Conservation (phyloP, 169 alveolate species). For the Plasmodium vivax region DNA sequence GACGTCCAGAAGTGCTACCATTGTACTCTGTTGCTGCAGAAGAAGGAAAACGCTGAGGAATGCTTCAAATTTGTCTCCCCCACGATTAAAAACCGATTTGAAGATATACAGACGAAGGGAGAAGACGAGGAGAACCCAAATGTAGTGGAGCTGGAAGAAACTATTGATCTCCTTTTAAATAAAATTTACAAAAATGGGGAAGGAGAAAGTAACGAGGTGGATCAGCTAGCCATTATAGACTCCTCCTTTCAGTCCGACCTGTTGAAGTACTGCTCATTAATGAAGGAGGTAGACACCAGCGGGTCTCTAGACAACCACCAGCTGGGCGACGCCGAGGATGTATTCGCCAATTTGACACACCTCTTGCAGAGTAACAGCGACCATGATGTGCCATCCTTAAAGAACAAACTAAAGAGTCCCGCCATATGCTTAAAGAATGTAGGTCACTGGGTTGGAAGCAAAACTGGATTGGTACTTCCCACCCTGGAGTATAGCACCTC, state of each 20-base stretch:
- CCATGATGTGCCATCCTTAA: background rate
- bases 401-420: background rate
- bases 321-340: background rate
- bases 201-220: background rate
- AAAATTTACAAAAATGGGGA: background rate
- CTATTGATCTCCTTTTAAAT: background rate
- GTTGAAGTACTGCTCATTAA: background rate
- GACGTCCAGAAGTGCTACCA: background rate
- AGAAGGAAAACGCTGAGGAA: background rate
- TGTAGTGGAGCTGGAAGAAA: background rate
- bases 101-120: background rate
- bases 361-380: background rate
- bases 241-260: background rate
- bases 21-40: background rate
- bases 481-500: background rate
- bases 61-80: background rate
- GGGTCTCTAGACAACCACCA: conserved; percentile 8
- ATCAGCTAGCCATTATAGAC: background rate
- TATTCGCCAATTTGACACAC: background rate
- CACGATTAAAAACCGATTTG: background rate
- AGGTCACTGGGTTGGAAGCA: background rate
- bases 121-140: background rate
- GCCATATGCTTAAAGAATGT: background rate
- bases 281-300: background rate
- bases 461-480: background rate